Evolutionary conservation across 2,329 filamentous ascomycete species (phyloP).

Genomic region (Fusarium sp.): DNA sequence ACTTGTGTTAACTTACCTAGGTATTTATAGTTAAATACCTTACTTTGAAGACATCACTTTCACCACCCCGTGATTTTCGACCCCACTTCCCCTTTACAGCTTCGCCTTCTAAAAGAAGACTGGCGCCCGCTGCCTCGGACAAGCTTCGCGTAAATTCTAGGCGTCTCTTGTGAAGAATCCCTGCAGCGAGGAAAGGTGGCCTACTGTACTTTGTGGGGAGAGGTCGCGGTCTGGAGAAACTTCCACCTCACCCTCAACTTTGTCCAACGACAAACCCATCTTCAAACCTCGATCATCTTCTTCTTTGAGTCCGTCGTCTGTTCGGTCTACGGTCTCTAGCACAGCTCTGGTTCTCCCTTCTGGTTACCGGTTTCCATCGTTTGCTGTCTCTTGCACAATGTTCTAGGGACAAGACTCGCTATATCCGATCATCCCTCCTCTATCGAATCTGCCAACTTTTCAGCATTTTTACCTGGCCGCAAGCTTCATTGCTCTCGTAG

Average conservation of each 20-base stretch:
- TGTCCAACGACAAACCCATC: slow-evolving; percentile 46
- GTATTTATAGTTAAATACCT: too few species aligned
- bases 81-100: slow-evolving; percentile 39
- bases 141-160: slow-evolving; percentile 51
- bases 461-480: slow-evolving; percentile 33
- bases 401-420: slow-evolving; percentile 54
- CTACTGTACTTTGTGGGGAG: slow-evolving; percentile 49
- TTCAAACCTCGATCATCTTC: slow-evolving; percentile 46
- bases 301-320: slow-evolving; percentile 41
- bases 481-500: slow-evolving; percentile 45
- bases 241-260: slow-evolving; percentile 59
- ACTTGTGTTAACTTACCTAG: too few species aligned
- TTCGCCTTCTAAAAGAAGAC: slow-evolving; percentile 17
- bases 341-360: slow-evolving; percentile 57
- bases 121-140: slow-evolving; percentile 40
- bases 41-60: neutral
- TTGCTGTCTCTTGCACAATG: slow-evolving; percentile 56
- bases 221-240: slow-evolving; percentile 52
- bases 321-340: slow-evolving; percentile 51
- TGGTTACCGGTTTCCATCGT: slow-evolving; percentile 57
- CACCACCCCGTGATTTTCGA: slow-evolving; percentile 38
- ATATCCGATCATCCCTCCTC: slow-evolving; percentile 45
- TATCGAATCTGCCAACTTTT: slow-evolving; percentile 35
- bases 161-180: slow-evolving; percentile 42
- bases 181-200: slow-evolving; percentile 44